Evolutionary conservation across 73 alveolate genomes (phyloP).

Genomic region (Symbiodinium natans): DNA sequence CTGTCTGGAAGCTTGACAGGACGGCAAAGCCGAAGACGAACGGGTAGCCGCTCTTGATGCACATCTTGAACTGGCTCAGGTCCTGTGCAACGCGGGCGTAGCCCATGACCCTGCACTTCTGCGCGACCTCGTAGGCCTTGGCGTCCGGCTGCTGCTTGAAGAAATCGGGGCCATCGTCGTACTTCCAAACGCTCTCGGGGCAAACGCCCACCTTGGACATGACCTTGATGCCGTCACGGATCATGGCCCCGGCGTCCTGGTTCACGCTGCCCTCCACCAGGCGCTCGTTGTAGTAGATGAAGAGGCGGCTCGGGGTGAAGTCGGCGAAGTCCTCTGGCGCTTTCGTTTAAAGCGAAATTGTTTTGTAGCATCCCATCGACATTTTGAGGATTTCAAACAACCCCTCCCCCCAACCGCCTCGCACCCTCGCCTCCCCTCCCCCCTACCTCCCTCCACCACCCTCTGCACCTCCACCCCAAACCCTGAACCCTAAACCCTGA

Average conservation of each 20-base stretch:
- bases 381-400: too few species aligned
- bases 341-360: too few species aligned
- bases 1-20: constrained; percentile 36
- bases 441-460: too few species aligned
- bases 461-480: too few species aligned
- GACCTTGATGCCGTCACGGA: constrained; percentile 58
- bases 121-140: constrained; percentile 23
- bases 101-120: constrained; percentile 65
- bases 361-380: too few species aligned
- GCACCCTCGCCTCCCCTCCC: too few species aligned
- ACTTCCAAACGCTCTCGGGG: constrained; percentile 52
- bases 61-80: background rate
- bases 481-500: too few species aligned
- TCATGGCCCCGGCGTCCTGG: constrained; percentile 83
- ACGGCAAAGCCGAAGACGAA: constrained; percentile 85
- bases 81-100: constrained; percentile 71
- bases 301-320: background rate
- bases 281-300: background rate
- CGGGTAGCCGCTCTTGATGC: constrained; percentile 34
- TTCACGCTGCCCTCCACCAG: constrained; percentile 85
- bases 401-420: too few species aligned
- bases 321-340: background rate
- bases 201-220: constrained; percentile 64
- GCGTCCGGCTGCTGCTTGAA: constrained; percentile 67
- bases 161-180: constrained; percentile 36